Conservation (phyloP, 768 basidiomycete species). For the Rhodosporidiobolus odoratus region DNA sequence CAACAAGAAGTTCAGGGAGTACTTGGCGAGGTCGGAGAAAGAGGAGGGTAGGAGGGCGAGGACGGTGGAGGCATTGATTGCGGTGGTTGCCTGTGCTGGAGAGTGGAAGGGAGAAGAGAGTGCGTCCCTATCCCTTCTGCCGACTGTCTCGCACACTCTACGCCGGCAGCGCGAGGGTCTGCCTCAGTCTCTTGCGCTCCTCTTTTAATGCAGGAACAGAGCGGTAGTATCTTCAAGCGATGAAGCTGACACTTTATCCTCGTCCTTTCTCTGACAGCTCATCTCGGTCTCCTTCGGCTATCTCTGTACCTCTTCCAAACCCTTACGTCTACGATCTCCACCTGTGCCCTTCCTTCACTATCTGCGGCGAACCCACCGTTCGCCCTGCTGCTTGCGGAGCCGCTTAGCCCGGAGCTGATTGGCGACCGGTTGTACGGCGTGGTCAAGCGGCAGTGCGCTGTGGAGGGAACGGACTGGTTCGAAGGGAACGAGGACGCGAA, state of each 20-base stretch:
- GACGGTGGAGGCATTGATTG: slow-evolving; percentile 5
- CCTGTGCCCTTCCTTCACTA: slow-evolving; percentile 59
- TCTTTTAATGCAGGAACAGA: no score
- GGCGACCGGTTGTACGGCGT: not conserved
- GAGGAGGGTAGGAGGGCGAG: slow-evolving; percentile 11
- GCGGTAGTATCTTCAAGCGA: no score
- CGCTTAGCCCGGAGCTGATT: not conserved
- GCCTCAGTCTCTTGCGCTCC: no score
- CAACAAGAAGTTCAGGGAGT: slow-evolving; percentile 51
- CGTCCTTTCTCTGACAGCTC: slow-evolving; percentile 42
- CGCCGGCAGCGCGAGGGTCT: not conserved
- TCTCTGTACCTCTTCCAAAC: slow-evolving; percentile 88
- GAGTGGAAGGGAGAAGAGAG: slow-evolving; percentile 73
- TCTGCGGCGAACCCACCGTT: slow-evolving; percentile 50
- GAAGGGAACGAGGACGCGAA: slow-evolving; percentile 42
- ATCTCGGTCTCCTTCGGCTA: slow-evolving; percentile 82
- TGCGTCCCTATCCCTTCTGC: slow-evolving; percentile 44
- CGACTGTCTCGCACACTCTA: slow-evolving; percentile 10
- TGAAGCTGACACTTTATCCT: no score
- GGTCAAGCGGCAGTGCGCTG: slow-evolving; percentile 9
- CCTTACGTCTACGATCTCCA: slow-evolving; percentile 74
- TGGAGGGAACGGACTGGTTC: slow-evolving; percentile 6
- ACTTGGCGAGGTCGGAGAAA: slow-evolving; percentile 6
- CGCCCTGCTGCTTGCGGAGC: slow-evolving; percentile 40
- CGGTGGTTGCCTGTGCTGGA: slow-evolving; percentile 49